Evolutionary conservation across 805 yeast species (phyloP), one percentile per base, ranked within the genome.

Genomic region (Barnettozyma californica): DNA sequence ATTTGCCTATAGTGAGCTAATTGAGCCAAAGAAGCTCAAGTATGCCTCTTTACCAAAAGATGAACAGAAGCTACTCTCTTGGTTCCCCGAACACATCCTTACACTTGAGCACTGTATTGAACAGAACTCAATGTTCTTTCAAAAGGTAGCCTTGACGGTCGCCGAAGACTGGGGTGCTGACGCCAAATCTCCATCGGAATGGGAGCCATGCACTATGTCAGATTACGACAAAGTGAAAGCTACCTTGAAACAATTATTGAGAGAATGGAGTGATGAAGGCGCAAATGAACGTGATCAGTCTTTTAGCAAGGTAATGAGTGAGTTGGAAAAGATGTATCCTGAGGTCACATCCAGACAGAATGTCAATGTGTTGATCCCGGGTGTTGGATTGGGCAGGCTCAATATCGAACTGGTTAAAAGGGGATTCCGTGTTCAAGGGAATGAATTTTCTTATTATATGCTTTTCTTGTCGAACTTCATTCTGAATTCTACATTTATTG

Each of bases 401-500:
- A 81, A 80, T 29, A 65, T 74, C 43, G 87, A 82, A 45, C 65
- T 80, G 49, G 82, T 79, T 2, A 63, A 54, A 45, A 53, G 69
- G 46, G 87, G 87, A 4, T 82, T 78, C 57, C 64, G 72, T 67
- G 72, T 78, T n/a, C 84, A 82, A 55, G 88, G 88, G 0, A 83
- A 81, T 58, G 88, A 83, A 55, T 73, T 79, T 55, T 75, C 83
- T 20, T 80, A 79, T 58, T 86, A 79, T 56, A 82, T 83, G 86
- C 62, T 83, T 3, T 59, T 80, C 10, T 71, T 76, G 13, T 80
- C 84, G 25, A 77, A 74, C 53, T 80, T 66, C 53, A 62, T 82
- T 5, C 61, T 83, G 27, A 83, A 81, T 54, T 70, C 70, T 43
- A 66, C 79, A 8, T 64, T 61, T 35, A 59, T 64, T 47, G 64